These are phyloP conservation scores for Megacollybia platyphylla DNA, from an alignment of 1,284 basidiomycete genomes.

Conservation along the genomic window DNA sequence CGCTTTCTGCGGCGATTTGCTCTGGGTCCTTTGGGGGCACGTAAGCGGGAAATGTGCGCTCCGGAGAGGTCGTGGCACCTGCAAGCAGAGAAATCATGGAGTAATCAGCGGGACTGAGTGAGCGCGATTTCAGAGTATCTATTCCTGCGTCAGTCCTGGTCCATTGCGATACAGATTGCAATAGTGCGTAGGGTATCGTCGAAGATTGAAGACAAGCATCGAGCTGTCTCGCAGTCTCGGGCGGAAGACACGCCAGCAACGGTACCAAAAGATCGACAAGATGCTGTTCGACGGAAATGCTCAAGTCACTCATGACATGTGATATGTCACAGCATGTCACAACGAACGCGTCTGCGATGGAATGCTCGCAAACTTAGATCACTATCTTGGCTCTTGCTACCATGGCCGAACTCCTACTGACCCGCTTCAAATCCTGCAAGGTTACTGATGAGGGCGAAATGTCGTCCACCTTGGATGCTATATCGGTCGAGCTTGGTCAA, in stretches of 20 bases:
- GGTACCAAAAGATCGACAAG: too few relatives aligned
- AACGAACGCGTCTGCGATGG: too few relatives aligned
- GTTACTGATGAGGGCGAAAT: too few relatives aligned
- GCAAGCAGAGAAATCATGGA: constrained; percentile 65
- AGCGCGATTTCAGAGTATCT: constrained; percentile 25
- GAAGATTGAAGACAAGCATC: constrained; percentile 7
- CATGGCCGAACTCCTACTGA: too few relatives aligned
- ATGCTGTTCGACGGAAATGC: too few relatives aligned
- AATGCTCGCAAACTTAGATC: too few relatives aligned
- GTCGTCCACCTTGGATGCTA: neutral
- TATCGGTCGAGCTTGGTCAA: constrained; percentile 23
- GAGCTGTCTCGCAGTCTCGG: too few relatives aligned
- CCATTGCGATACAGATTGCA: constrained; percentile 57
- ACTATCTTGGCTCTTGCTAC: too few relatives aligned
- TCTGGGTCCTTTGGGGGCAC: constrained; percentile 27
- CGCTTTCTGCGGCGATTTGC: constrained; percentile 25
- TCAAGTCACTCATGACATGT: too few relatives aligned
- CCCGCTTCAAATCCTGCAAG: too few relatives aligned
- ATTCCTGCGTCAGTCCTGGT: constrained; percentile 36
- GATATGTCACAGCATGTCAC: too few relatives aligned
- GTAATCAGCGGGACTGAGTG: constrained; percentile 41
- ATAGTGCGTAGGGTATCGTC: constrained; percentile 47
- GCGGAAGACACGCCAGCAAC: too few relatives aligned
- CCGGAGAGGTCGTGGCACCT: constrained; percentile 60
- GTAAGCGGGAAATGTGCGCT: constrained; percentile 47